phyloP scores from a whole-genome alignment of 2,329 filamentous ascomycete genomes.

The Alternaria panax region DNA sequence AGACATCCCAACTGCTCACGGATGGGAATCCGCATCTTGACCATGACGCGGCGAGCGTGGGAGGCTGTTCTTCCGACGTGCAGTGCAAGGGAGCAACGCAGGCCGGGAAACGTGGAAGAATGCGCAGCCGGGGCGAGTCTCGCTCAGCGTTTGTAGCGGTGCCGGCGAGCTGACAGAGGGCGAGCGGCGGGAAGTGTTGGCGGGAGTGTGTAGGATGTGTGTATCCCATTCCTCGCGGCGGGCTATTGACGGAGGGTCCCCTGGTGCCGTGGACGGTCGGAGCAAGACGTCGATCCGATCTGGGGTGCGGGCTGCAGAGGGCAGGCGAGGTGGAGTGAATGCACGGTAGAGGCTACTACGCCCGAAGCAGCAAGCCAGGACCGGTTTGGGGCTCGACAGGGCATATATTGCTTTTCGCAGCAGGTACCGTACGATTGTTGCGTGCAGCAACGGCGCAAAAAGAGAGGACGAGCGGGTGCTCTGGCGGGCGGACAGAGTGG shows the following conservation, averaged over 20 bases:
- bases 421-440: slow-evolving; percentile 1
- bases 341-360: slow-evolving; percentile 24
- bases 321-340: slow-evolving; percentile 20
- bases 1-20: slow-evolving; percentile 84
- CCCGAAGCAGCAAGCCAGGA: slow-evolving; percentile 20
- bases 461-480: slow-evolving; percentile 36
- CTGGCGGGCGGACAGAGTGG: slow-evolving; percentile 3
- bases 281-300: slow-evolving; percentile 10
- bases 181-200: slow-evolving; percentile 15
- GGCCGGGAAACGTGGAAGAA: slow-evolving; percentile 1
- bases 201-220: slow-evolving; percentile 15
- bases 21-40: slow-evolving; percentile 82
- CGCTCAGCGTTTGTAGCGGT: background rate
- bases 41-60: slow-evolving; percentile 31
- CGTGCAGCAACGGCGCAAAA: slow-evolving; percentile 18
- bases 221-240: slow-evolving; percentile 40
- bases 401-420: slow-evolving; percentile 4
- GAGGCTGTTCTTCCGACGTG: background rate
- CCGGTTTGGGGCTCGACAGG: background rate
- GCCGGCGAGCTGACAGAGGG: slow-evolving; percentile 26
- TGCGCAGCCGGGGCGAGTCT: background rate
- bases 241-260: background rate
- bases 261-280: slow-evolving; percentile 9
- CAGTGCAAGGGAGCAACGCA: slow-evolving; percentile 12
- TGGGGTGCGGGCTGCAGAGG: slow-evolving; percentile 9